A percentile compares a stretch with the other conserved stretches of the same genome.
Conservation (phyloP, 495 filamentous ascomycete species). For the Pyrenopolyporus hunteri region DNA sequence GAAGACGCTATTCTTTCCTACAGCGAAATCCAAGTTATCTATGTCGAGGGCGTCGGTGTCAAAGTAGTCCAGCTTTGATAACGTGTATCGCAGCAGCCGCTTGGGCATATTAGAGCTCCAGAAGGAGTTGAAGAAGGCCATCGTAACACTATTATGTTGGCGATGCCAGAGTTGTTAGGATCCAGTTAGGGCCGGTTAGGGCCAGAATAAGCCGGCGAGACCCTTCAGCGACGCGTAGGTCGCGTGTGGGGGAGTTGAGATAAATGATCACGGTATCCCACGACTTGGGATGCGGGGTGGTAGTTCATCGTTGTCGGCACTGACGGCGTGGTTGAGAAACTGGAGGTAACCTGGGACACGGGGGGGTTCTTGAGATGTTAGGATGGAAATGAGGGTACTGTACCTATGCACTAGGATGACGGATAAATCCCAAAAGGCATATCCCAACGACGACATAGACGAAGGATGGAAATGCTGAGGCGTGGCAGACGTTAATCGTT, state of each 20-base stretch:
- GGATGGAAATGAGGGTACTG: constrained; percentile 6
- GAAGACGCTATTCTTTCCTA: constrained; percentile 76
- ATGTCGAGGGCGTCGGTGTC: constrained; percentile 81
- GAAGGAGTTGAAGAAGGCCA: constrained; percentile 72
- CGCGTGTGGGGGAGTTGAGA: constrained; percentile 35
- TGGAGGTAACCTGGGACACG: neutral
- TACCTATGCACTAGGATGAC: neutral
- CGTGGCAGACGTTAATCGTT: constrained; percentile 5
- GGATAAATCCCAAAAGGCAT: constrained; percentile 8
- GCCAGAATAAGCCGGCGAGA: neutral
- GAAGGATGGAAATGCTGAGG: constrained; percentile 9
- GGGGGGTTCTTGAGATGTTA: neutral
- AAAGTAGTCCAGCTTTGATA: constrained; percentile 79
- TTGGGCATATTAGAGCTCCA: constrained; percentile 73
- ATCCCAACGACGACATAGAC: constrained; percentile 7
- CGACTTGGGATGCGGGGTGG: constrained; percentile 42
- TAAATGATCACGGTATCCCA: constrained; percentile 44
- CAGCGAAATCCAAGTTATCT: constrained; percentile 77
- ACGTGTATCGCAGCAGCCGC: constrained; percentile 77
- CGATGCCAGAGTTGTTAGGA: neutral
- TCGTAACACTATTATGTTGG: constrained; percentile 36
- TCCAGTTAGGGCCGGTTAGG: neutral
- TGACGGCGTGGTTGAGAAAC: constrained; percentile 19
- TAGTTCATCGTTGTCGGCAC: constrained; percentile 40
- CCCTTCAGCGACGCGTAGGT: constrained; percentile 41